Percentiles rank a stretch among this genome's conserved stretches.
phyloP scores from a whole-genome alignment of 1,284 basidiomycete genomes.

The Moniliella sp. region DNA sequence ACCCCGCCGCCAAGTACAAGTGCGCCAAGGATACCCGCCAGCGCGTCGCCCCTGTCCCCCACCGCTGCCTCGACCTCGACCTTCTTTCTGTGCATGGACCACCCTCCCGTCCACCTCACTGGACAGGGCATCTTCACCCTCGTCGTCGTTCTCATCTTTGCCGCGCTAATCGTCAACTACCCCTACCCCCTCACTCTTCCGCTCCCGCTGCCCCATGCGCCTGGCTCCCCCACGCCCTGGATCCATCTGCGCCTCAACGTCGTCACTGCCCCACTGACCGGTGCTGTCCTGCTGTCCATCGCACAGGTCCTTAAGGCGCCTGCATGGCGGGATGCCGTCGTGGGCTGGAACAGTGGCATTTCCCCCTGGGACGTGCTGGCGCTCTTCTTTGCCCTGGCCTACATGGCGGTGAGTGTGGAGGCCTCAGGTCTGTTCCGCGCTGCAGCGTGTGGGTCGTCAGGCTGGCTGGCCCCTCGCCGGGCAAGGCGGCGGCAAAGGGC shows the following conservation, averaged over 20 bases:
- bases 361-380: conserved; percentile 81
- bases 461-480: conserved; percentile 60
- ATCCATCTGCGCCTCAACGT: conserved; percentile 7
- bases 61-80: too few relatives aligned
- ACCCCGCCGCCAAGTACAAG: too few relatives aligned
- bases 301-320: conserved; percentile 48
- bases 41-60: too few relatives aligned
- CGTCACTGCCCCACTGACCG: conserved; percentile 45
- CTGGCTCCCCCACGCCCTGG: background rate
- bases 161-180: conserved; percentile 22
- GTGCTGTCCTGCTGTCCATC: conserved; percentile 57
- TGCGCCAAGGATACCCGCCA: too few relatives aligned
- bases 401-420: conserved; percentile 79
- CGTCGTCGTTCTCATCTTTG: conserved; percentile 25
- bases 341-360: conserved; percentile 50
- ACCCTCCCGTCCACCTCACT: too few relatives aligned
- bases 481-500: conserved; percentile 21
- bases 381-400: conserved; percentile 73
- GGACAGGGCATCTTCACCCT: conserved; percentile 29
- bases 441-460: too few relatives aligned
- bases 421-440: conserved; percentile 65
- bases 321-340: conserved; percentile 46
- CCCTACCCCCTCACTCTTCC: conserved; percentile 11
- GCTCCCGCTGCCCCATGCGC: background rate
- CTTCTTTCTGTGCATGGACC: too few relatives aligned